A percentile compares a stretch with the other conserved stretches of the same genome.
Conservation (phyloP, 768 basidiomycete species). For the Suillus alpinus region DNA sequence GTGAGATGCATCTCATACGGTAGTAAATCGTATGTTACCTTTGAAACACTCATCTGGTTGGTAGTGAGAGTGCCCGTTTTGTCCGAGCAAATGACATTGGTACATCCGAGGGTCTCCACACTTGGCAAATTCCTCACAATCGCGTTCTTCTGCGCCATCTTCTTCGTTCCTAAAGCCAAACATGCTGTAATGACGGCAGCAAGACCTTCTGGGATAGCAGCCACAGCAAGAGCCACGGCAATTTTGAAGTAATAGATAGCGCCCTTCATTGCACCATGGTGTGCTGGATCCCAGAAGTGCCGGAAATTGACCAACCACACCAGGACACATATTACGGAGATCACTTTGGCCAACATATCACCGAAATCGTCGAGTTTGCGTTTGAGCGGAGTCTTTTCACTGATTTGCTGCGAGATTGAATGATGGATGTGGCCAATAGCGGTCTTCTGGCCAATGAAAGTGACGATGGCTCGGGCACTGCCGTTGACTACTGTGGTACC, state of each 20-base stretch:
- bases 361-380: constrained; percentile 98
- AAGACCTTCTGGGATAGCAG: constrained; percentile 97
- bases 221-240: constrained; percentile 97
- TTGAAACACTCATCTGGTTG: constrained; percentile 95
- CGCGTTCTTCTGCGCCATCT: constrained; percentile 99
- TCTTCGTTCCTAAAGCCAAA: constrained; percentile 94
- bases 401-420: constrained; percentile 89
- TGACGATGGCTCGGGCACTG: constrained; percentile 81
- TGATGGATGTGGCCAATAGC: constrained; percentile 98
- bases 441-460: constrained; percentile 80
- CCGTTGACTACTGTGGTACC: constrained; percentile 97
- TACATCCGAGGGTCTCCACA: constrained; percentile 96
- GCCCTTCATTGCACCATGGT: constrained; percentile 87
- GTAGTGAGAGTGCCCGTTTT: constrained; percentile 97
- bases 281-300: constrained; percentile 94
- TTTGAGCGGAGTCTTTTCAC: constrained; percentile 95
- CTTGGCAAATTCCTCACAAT: constrained; percentile 96
- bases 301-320: constrained; percentile 98
- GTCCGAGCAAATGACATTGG: constrained; percentile 98
- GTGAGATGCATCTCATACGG: neutral
- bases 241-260: constrained; percentile 99
- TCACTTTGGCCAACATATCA: constrained; percentile 96
- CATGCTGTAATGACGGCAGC: constrained; percentile 98
- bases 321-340: constrained; percentile 92
- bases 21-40: constrained; percentile 39